Evolutionary conservation across 768 basidiomycete species (phyloP), one percentile per base, ranked within the genome.

Genomic region (Phylloporus scabripes): DNA sequence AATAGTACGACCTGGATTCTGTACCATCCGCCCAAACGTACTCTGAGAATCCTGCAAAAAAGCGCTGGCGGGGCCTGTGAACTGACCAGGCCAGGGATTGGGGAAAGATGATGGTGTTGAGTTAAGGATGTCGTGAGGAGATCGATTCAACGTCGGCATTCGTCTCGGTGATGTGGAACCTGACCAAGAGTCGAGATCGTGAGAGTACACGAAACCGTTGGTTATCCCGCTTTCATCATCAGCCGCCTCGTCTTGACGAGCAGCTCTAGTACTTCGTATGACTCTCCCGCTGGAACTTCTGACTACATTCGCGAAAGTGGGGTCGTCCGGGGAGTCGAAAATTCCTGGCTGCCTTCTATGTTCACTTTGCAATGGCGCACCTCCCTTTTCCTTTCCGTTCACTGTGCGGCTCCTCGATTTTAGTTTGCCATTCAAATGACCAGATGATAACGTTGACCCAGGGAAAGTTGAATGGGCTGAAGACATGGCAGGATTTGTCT

Each of bases 1-100:
- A 53, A 83, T 81, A 26, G 82, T 83, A 56, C 81, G 79, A 49
- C 81, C 81, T 2, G 78, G 72, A 49, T 78, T 80, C 59, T 74
- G 72, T 49, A 38, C 67, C 55, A 58, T 54, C 46, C 69, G 70
- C 36, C 70, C 71, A 59, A 77, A 75, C 5, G 74, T 5, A 49
- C 10, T 48, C 53, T 61, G 63, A 59, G 77, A 63, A 11, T 74
- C 76, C 49, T 72, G 74, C 34, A 78, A 58, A 48, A 76, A 76
- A 2, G 72, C 77, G 46, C 76, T 79, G 1, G 75, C 73, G 24
- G 79, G 75, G 7, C 76, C 78, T 12, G 74, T 72, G 49, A 72
- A 74, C 50, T 66, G 70, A 37, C 67, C 67, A n/a, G 70, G 61
- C 65, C 65, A 67, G 10, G 56, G 52, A 34, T 65, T 43, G 0